Evolutionary conservation across 208 protist species (phyloP), one percentile per base, ranked within the genome.

Genomic region (Trypanosoma grayi): DNA sequence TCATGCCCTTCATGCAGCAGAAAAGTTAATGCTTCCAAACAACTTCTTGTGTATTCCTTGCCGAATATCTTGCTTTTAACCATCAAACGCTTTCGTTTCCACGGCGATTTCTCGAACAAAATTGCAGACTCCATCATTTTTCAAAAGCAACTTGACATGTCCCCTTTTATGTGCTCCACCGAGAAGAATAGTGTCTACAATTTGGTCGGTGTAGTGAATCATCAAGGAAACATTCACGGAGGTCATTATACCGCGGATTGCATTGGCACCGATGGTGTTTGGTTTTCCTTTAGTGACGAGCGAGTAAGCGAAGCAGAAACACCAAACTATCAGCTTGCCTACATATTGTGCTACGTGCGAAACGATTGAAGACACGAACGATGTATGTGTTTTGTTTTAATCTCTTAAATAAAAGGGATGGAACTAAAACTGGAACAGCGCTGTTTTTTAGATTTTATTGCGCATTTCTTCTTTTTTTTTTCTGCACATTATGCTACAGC

Each of bases 201-300:
- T 18, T 66, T 97, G n/a, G 77, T 89, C 13, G 90, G 75, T 2
- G 74, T 98, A 48, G 78, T 93, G 7, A 95, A 98, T 67, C 94
- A 98, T 50, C 69, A 83, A 56, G 94, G 94, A 18, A 90, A 89
- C 62, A 85, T 93, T 64, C 75, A 90, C 54, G 94, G 94, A 5
- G 94, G 94, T 16, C 94, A 98, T 59, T 98, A 98, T 53, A 98
- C 94, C 14, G 75, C 88, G 9, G 77, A 92, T 54, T 79, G 62
- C 45, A 30, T 75, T 45, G 76, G 74, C 16, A 25, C 40, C 20
- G 75, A 94, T 78, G 70, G 72, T 41, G 55, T 69, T n/a, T 97
- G 93, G 91, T 81, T 68, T 60, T 74, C 86, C 56, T 90, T 84
- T 51, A 94, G 87, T 58, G 93, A 97, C 63, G 83, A 91, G 51